Evolutionary conservation across 306 rosid species (phyloP), one percentile per base, ranked within the genome.

Genomic region (Rosa chinensis): DNA sequence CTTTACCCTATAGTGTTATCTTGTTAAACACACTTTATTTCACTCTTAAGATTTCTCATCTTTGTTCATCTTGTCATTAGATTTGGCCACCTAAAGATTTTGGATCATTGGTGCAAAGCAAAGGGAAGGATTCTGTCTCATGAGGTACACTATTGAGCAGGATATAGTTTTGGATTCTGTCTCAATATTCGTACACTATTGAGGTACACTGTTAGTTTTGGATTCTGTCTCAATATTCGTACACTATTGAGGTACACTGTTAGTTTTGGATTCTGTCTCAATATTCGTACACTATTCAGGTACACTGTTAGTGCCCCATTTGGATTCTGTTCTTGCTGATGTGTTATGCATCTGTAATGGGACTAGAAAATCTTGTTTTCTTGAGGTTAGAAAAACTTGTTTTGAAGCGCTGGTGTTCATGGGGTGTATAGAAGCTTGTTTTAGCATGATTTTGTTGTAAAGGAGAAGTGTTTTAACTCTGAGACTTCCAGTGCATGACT

Each of bases 11-110:
- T 78, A 70, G 10, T 8, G 44, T 70, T 78, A 5, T 70, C 3
- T 42, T 35, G n/a, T 48, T 63, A 35, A 37, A 17, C 11, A 39
- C 21, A 37, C 6, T 39, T 66, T 66, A 17, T 66, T 56, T 40
- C 6, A 14, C 14, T 21, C 55, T 47, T 11, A 37, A 12, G 21
- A 9, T 45, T 73, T 78, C 77, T 79, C 11, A 53, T 40, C 9
- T 79, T 59, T 66, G 52, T 12, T 83, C 23, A 35, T 61, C 72
- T 80, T 69, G 13, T 78, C 53, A 59, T 63, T 72, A 94, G 98
- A 75, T 90, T 58, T 86, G 69, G 84, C 97, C 98, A 10, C 88
- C 82, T 72, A 56, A 81, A 74, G 79, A 48, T 44, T 91, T 91
- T 85, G 98, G 98, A 80, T 85, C 88, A 11, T 66, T 92, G 84